Percentiles rank a stretch among this genome's conserved stretches.
Evolutionary conservation across 1,284 basidiomycete species (phyloP).

Genomic region (Farysia itapuensis): DNA sequence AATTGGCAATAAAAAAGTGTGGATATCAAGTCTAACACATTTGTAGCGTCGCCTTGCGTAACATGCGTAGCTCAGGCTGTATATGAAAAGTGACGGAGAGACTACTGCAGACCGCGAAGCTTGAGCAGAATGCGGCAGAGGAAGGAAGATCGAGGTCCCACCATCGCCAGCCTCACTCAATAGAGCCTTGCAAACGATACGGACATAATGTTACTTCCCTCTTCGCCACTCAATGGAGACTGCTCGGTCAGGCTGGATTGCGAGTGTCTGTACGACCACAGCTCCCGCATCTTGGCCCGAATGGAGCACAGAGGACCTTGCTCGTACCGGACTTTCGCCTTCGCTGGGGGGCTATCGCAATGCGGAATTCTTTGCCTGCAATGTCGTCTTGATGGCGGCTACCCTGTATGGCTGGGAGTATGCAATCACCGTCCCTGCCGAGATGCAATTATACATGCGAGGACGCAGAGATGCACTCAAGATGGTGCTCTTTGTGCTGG

Average conservation of each 20-base stretch:
- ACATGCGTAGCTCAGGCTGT: too few relatives aligned
- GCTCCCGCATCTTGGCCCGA: not conserved
- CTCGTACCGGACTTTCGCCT: not conserved
- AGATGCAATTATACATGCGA: slow-evolving; percentile 10
- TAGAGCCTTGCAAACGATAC: too few relatives aligned
- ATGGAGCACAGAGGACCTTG: not conserved
- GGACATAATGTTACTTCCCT: too few relatives aligned
- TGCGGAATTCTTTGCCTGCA: slow-evolving; percentile 4
- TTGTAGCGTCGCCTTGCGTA: too few relatives aligned
- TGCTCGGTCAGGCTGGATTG: not conserved
- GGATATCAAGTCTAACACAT: too few relatives aligned
- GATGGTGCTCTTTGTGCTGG: slow-evolving; percentile 34
- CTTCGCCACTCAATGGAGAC: too few relatives aligned
- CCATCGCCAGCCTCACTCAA: too few relatives aligned
- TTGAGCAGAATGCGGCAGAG: too few relatives aligned
- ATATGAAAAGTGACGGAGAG: too few relatives aligned
- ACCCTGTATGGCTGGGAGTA: slow-evolving; percentile 28
- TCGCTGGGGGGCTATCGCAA: not conserved
- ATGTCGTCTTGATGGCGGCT: slow-evolving; percentile 13
- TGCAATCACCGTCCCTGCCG: slow-evolving; percentile 25
- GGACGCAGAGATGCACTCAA: slow-evolving; percentile 22
- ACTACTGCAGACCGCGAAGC: too few relatives aligned
- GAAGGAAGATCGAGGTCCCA: too few relatives aligned
- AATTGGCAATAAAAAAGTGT: too few relatives aligned
- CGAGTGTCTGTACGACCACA: not conserved